Percentiles rank a stretch among this genome's conserved stretches.
phyloP scores from a whole-genome alignment of 768 basidiomycete genomes.

The Termitomyces sp. region DNA sequence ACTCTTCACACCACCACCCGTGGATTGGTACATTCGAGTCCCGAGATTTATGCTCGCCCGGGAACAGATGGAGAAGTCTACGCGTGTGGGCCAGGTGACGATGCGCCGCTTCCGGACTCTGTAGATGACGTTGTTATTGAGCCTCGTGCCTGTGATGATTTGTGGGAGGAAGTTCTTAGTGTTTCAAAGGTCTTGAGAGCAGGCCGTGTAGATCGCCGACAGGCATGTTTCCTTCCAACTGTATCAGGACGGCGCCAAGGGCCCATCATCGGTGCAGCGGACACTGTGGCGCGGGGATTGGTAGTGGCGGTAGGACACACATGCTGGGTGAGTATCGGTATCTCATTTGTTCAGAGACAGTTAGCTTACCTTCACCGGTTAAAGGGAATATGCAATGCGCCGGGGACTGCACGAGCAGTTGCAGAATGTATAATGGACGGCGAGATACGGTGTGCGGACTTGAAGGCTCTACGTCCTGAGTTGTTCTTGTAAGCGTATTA shows the following conservation, averaged over 20 bases:
- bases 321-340: constrained; percentile 55
- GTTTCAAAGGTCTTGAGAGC: constrained; percentile 53
- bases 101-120: constrained; percentile 55
- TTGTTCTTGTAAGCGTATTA: constrained; percentile 19
- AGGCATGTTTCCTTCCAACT: constrained; percentile 77
- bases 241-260: constrained; percentile 46
- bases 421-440: constrained; percentile 70
- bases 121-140: constrained; percentile 73
- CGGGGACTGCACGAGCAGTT: constrained; percentile 74
- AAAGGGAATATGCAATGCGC: constrained; percentile 77
- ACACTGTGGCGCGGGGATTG: constrained; percentile 50
- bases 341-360: not conserved
- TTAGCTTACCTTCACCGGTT: not conserved
- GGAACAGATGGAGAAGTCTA: constrained; percentile 65
- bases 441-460: constrained; percentile 47
- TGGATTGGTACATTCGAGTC: constrained; percentile 28
- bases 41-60: constrained; percentile 72
- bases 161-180: constrained; percentile 51
- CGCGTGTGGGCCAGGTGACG: constrained; percentile 77
- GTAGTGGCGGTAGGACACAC: constrained; percentile 76
- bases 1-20: constrained; percentile 11
- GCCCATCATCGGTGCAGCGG: constrained; percentile 68
- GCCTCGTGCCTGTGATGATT: constrained; percentile 43
- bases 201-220: constrained; percentile 43
- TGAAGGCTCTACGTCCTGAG: constrained; percentile 40